Evolutionary conservation across 2,329 filamentous ascomycete genomes (phyloP), one percentile per base, ranked within the genome.

Genomic region (Ilyonectria robusta): DNA sequence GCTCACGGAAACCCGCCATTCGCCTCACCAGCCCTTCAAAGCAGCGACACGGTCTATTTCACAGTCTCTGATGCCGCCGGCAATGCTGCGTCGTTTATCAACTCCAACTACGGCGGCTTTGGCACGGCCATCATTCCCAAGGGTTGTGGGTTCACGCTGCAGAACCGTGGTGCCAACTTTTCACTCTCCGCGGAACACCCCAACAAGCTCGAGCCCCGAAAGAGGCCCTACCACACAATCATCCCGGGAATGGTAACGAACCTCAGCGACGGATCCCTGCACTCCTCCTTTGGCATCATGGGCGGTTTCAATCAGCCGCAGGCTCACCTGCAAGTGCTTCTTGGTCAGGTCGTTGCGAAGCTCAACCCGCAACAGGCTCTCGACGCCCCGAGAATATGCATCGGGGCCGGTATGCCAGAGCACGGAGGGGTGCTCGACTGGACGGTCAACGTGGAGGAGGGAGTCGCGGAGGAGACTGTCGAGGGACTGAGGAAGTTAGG

Each of bases 241-340:
- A 99, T 99, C 75, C 95, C 96, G 0, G 95, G 93, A 0, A 87
- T 98, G 80, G 90, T 95, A 19, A 98, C 96, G 0, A 94, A 96
- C 72, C 79, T 89, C 19, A 82, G 84, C 5, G 94, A 97, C 73
- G 89, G 89, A 29, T 91, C 88, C 55, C 82, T 98, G 63, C 93
- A 97, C 79, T 92, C 90, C 4, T 93, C 97, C 0, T 98, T 95
- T 76, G 96, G 96, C 59, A 95, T 98, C 67, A 98, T 98, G 96
- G 96, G 96, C 59, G 95, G 94, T 2, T 98, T 97, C 82, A 98
- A 98, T 93, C 96, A 99, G 82, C 96, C 96, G 0, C 96, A 98
- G 81, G 96, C 95, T 23, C 96, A 98, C 67, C 91, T 98, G 0
- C 96, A 98, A 81, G 94, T 97, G 0, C 83, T 99, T 10, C 85